These are phyloP conservation scores for Nitzschia putrida DNA, from an alignment of 108 stramenopile genomes.

Conservation along the genomic window DNA sequence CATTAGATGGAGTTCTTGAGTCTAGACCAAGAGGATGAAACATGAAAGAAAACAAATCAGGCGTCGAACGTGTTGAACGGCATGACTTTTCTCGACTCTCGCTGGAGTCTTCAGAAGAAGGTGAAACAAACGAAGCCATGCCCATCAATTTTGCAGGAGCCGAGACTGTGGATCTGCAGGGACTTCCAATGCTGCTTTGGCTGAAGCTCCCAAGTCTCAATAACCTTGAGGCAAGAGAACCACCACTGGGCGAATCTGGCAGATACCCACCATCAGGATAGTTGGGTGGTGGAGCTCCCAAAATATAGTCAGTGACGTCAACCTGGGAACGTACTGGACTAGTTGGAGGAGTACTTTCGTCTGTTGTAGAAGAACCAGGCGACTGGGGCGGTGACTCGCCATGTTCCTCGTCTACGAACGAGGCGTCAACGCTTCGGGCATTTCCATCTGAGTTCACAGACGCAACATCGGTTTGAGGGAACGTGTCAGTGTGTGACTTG, in stretches of 20 bases:
- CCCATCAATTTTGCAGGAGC: constrained; percentile 2
- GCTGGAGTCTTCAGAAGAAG: not conserved
- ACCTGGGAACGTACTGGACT: constrained; percentile 14
- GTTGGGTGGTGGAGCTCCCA: constrained; percentile 9
- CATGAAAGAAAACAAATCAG: not conserved
- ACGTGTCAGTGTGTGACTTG: not conserved
- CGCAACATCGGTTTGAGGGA: not conserved
- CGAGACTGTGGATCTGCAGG: constrained; percentile 4
- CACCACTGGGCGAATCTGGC: not conserved
- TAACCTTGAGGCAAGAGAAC: constrained; percentile 4
- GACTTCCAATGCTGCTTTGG: not conserved
- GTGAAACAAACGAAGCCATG: not conserved
- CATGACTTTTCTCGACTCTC: constrained; percentile 2
- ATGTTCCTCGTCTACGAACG: not conserved
- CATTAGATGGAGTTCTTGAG: not conserved
- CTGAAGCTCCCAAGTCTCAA: not conserved
- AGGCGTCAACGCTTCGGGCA: not conserved
- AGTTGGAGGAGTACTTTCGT: not conserved
- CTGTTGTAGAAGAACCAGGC: constrained; percentile 3
- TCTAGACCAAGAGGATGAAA: not conserved
- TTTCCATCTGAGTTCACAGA: not conserved
- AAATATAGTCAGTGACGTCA: constrained; percentile 17
- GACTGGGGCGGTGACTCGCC: constrained; percentile 7
- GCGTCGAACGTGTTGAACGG: constrained; percentile 3
- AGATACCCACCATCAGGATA: not conserved